phyloP scores from a whole-genome alignment of 2,329 filamentous ascomycete genomes.

The Exophiala sideris region DNA sequence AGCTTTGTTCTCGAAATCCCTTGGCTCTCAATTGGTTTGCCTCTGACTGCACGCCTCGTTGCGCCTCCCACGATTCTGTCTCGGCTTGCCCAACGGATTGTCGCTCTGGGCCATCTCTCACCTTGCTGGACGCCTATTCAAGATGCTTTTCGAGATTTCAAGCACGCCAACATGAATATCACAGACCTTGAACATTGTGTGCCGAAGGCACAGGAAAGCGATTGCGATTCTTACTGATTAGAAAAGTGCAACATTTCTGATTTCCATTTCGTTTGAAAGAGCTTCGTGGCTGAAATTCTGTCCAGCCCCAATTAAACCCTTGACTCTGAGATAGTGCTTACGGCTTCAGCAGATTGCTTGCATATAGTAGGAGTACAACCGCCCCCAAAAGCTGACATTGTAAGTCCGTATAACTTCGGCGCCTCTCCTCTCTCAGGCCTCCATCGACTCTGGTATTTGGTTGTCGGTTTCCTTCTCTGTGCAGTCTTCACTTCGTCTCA shows the following conservation, averaged over 20 bases:
- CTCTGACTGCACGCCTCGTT: background rate
- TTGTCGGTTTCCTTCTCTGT: background rate
- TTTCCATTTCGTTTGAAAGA: too few relatives aligned
- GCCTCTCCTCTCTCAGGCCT: background rate
- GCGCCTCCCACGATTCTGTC: too few relatives aligned
- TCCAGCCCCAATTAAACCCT: background rate
- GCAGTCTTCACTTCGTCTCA: background rate
- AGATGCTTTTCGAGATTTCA: too few relatives aligned
- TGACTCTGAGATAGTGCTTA: slow-evolving; percentile 17
- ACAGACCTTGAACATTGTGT: too few relatives aligned
- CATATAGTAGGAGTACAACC: slow-evolving; percentile 4
- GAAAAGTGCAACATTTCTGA: too few relatives aligned
- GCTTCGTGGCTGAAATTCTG: slow-evolving; percentile 6
- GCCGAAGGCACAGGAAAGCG: too few relatives aligned
- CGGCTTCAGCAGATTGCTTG: slow-evolving; percentile 13
- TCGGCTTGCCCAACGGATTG: too few relatives aligned
- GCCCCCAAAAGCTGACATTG: background rate
- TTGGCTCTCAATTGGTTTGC: background rate
- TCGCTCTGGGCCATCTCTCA: too few relatives aligned
- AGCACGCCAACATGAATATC: too few relatives aligned
- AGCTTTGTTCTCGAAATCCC: slow-evolving; percentile 11
- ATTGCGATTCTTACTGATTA: too few relatives aligned
- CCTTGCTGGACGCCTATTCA: too few relatives aligned
- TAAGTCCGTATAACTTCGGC: background rate
- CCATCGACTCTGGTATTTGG: background rate